Percentiles rank a stretch among this genome's conserved stretches.
These are phyloP conservation scores for Torulaspora indica DNA, from an alignment of 805 yeast genomes.

Conservation along the genomic window DNA sequence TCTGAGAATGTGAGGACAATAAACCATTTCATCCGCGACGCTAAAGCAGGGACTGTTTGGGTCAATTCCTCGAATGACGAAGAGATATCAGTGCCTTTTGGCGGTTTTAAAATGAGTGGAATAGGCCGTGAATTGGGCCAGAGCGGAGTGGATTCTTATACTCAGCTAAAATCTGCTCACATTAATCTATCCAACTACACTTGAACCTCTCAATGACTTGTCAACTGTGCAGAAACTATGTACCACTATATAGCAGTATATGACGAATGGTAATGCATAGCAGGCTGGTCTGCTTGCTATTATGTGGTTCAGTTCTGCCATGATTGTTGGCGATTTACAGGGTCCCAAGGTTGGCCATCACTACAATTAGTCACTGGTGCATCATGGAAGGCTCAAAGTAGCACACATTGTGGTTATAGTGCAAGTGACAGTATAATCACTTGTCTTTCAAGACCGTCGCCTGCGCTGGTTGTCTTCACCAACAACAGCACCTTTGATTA, in stretches of 20 bases:
- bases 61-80: conserved; percentile 64
- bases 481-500: background rate
- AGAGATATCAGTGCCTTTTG: conserved; percentile 65
- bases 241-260: too few species aligned
- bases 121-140: conserved; percentile 78
- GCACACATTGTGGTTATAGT: background rate
- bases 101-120: conserved; percentile 77
- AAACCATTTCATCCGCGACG: conserved; percentile 53
- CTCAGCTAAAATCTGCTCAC: conserved; percentile 71
- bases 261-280: too few species aligned
- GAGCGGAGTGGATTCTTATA: conserved; percentile 63
- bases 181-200: conserved; percentile 33
- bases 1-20: conserved; percentile 62
- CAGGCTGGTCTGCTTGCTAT: background rate
- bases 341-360: too few species aligned
- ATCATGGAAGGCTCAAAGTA: background rate
- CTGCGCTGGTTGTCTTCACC: background rate
- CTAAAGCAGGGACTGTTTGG: conserved; percentile 68
- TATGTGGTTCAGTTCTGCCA: too few species aligned
- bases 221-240: too few species aligned
- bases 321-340: too few species aligned
- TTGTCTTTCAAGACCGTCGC: background rate
- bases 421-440: background rate
- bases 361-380: too few species aligned
- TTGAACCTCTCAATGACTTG: background rate